Evolutionary conservation across 768 basidiomycete species (phyloP).

Genomic region (Kwoniella sp.): DNA sequence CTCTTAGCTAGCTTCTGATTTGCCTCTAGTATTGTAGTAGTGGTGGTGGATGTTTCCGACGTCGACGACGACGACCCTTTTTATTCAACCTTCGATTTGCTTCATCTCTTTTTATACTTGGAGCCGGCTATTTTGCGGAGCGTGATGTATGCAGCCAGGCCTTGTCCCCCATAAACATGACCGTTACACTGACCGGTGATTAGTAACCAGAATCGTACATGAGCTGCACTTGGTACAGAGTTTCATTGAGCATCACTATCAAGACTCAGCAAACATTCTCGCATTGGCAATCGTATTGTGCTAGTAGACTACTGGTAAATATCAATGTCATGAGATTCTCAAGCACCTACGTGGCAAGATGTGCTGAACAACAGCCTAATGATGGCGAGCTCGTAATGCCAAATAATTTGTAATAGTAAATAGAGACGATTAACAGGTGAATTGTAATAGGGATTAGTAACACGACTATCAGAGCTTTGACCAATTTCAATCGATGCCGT

Average conservation of each 20-base stretch:
- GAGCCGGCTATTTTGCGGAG: constrained; percentile 18
- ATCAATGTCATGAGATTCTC: too few species aligned
- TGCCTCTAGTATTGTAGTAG: background rate
- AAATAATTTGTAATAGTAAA: background rate
- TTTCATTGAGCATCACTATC: too few species aligned
- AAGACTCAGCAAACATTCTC: too few species aligned
- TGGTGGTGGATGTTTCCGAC: constrained; percentile 9
- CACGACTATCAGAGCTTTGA: background rate
- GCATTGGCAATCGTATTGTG: too few species aligned
- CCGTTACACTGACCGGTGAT: too few species aligned
- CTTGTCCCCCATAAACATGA: constrained; percentile 11
- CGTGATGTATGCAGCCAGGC: constrained; percentile 22
- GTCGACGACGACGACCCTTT: too few species aligned
- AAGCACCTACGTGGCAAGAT: too few species aligned
- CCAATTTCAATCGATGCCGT: too few species aligned
- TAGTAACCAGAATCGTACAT: background rate
- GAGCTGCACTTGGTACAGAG: background rate
- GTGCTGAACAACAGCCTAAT: background rate
- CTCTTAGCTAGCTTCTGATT: background rate
- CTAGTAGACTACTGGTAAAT: too few species aligned
- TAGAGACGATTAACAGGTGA: too few species aligned
- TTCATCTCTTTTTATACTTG: constrained; percentile 17
- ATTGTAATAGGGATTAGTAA: constrained; percentile 10
- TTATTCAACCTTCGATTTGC: constrained; percentile 27
- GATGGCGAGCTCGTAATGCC: constrained; percentile 11